Evolutionary conservation across 306 rosid genomes (phyloP), one percentile per base, ranked within the genome.

Genomic region (Castanopsis chinensis): DNA sequence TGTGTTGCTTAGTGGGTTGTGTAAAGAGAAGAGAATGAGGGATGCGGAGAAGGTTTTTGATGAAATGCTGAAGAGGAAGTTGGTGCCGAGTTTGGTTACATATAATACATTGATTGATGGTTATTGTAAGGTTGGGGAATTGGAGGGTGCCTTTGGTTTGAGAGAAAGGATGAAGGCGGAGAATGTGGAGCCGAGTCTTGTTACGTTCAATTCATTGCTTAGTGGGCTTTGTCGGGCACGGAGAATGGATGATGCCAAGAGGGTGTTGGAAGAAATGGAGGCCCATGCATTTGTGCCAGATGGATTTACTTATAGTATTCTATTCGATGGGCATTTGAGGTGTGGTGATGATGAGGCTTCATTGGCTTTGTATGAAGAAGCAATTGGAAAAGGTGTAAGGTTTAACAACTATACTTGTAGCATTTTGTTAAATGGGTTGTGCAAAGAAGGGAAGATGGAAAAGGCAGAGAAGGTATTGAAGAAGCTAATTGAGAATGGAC

Each of bases 171-270:
- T 93, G 97, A 86, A 77, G 85, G 72, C 58, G 3, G 80, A 76
- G 45, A 81, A 89, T 75, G 85, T 88, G 83, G 81, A 70, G 77
- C 84, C 86, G 5, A 92, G 74, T 86, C 41, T 83, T 55, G 75
- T 92, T 61, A 92, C 97, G 0, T 94, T 85, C 64, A 94, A 92
- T 82, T 73, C 96, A 52, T 82, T 92, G 89, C 87, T 94, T 23
- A 73, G 73, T 20, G 92, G 91, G 53, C 88, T 90, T 71, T 92
- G 93, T 81, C 78, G 81, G 80, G 88, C 81, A 1, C 77, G 63
- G 85, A 84, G 85, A 71, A 79, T 89, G 86, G 89, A 84, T 5
- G 93, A 89, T 35, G 89, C 87, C 2, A 85, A 84, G 80, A 67
- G 35, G 72, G 30, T 87, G 67, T 76, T 91, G 88, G 78, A 79